Percentiles rank a stretch among this genome's conserved stretches.
Evolutionary conservation across 441 rosid species (phyloP).

Genomic region (Gossypium davidsonii): DNA sequence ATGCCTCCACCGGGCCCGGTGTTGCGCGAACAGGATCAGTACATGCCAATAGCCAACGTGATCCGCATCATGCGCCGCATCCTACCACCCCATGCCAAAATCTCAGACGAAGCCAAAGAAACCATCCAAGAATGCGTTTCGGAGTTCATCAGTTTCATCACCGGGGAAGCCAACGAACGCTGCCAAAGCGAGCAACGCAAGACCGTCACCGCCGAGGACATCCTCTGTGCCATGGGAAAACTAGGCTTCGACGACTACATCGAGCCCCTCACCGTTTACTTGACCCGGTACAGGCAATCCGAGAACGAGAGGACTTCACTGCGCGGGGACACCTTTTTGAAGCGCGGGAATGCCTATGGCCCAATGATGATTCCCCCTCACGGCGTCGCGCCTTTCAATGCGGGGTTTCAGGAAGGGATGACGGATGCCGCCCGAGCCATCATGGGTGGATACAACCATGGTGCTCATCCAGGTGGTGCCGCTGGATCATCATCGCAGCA

Average conservation of each 20-base stretch:
- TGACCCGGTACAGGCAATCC: constrained; percentile 47
- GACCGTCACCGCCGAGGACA: constrained; percentile 77
- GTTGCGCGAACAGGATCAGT: constrained; percentile 66
- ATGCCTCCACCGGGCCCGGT: not conserved
- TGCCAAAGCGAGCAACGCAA: constrained; percentile 91
- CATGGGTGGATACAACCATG: constrained; percentile 17
- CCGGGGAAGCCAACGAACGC: constrained; percentile 79
- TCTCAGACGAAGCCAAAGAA: constrained; percentile 84
- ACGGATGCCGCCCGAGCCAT: not conserved
- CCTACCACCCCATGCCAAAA: constrained; percentile 63
- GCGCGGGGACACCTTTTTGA: constrained; percentile 23
- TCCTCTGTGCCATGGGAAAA: constrained; percentile 79
- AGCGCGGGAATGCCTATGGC: constrained; percentile 18
- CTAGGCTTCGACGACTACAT: constrained; percentile 73
- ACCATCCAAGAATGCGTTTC: constrained; percentile 86
- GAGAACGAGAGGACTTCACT: constrained; percentile 37
- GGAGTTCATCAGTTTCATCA: constrained; percentile 81
- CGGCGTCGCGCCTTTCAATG: constrained; percentile 3
- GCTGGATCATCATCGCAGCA: constrained; percentile 17
- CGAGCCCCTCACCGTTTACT: constrained; percentile 45
- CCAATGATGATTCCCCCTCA: not conserved
- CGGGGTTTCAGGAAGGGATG: constrained; percentile 12
- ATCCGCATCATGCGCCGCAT: constrained; percentile 69
- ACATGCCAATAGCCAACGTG: constrained; percentile 79
- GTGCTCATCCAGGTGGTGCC: not conserved